Evolutionary conservation across 1,139 yeast species (phyloP), one percentile per base, ranked within the genome.

Genomic region (Tardiomyces blankii): DNA sequence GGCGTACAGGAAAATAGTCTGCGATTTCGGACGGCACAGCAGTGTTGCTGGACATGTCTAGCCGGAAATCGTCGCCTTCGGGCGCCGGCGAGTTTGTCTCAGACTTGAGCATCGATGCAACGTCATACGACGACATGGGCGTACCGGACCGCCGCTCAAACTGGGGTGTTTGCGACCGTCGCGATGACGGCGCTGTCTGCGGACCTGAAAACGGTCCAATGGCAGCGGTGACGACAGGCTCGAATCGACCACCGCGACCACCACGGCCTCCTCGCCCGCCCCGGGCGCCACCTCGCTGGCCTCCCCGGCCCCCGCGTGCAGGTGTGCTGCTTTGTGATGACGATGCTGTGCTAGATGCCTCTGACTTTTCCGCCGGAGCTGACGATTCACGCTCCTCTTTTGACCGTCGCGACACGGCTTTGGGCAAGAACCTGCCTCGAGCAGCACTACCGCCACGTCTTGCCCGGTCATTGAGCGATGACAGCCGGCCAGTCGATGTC

Each of bases 121-220:
- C 14, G 41, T 42, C 8, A 41, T 41, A 33, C 30, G 41, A n/a
- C 21, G 33, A 18, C 42, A 39, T 16, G 14, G 40, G 40, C 1
- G 42, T 39, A n/a, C 19, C 42, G 18, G 21, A 19, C 9, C 41
- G 23, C 12, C 42, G 38, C 25, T 49, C 51, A 27, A 45, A 39
- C 16, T 45, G 48, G 2, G 42, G 47, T 11, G 44, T 35, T 11
- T 41, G 28, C 7, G 48, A 38, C 8, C 43, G 42, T 11, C 41
- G 32, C 11, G 41, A 16, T 5, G 41, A 16, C 13, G 12, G 18
- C 18, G 4, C 7, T 7, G 28, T 23, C 12, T 16, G 18, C 18
- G 65, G 63, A 5, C 63, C 57, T 3, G 62, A 62, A 42, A 63
- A 53, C 12, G 67, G 65, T 5, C 67, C 67, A 18, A 56, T 56